Evolutionary conservation across 2,329 filamentous ascomycete species (phyloP).

Genomic region (Colletotrichum euphorbiae): DNA sequence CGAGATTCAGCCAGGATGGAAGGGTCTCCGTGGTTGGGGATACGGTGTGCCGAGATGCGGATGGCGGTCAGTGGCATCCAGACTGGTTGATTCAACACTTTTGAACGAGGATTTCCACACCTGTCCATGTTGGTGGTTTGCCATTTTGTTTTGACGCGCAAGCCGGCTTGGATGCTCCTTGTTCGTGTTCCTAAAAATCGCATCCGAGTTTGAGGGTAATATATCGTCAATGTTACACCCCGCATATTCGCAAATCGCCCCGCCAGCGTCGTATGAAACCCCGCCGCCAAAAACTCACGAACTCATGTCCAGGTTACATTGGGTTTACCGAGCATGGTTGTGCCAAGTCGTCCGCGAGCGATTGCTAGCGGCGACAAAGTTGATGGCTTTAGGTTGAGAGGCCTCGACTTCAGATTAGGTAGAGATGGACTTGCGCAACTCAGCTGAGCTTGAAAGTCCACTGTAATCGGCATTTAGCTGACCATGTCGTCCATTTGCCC

Average conservation of each 20-base stretch:
- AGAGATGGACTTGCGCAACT: not conserved
- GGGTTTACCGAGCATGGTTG: not conserved
- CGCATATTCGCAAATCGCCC: not conserved
- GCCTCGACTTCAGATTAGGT: too few relatives aligned
- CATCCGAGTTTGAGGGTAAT: not conserved
- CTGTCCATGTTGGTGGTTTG: not conserved
- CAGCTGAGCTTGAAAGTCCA: not conserved
- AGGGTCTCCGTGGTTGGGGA: not conserved
- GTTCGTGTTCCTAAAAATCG: slow-evolving; percentile 1
- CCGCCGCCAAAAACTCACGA: slow-evolving; percentile 4
- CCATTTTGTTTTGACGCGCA: not conserved
- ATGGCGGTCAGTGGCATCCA: not conserved
- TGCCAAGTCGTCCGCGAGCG: not conserved
- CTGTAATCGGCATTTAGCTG: not conserved
- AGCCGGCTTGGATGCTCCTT: slow-evolving; percentile 1
- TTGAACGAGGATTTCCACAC: not conserved
- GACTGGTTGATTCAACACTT: not conserved
- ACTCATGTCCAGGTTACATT: not conserved
- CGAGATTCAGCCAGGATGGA: not conserved
- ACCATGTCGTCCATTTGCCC: not conserved
- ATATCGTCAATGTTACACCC: not conserved
- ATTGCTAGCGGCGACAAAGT: not conserved
- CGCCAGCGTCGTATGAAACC: not conserved
- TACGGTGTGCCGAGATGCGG: not conserved
- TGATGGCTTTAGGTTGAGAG: not conserved